Evolutionary conservation across 2,329 filamentous ascomycete species (phyloP).

Genomic region (Penicillium sp.): DNA sequence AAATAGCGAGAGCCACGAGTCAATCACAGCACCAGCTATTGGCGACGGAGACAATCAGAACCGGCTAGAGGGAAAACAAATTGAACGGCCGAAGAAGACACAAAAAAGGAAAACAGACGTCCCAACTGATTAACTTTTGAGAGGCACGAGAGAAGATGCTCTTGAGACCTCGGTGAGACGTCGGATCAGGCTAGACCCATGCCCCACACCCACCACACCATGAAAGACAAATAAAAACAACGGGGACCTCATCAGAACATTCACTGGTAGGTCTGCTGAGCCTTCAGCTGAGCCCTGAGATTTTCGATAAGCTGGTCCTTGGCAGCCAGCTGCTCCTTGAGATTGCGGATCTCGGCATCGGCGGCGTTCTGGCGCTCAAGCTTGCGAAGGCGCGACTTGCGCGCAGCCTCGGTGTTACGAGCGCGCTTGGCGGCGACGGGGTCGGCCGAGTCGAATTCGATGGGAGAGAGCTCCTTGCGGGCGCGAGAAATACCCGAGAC

Average conservation of each 20-base stretch:
- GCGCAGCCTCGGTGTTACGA: slow-evolving; percentile 86
- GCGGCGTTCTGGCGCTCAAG: slow-evolving; percentile 68
- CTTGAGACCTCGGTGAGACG: slow-evolving; percentile 25
- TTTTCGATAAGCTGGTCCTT: slow-evolving; percentile 23
- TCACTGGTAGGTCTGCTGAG: slow-evolving; percentile 19
- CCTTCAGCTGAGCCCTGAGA: slow-evolving; percentile 23
- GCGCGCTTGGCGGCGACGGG: slow-evolving; percentile 84
- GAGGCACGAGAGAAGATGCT: slow-evolving; percentile 19
- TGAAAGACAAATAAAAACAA: slow-evolving; percentile 12
- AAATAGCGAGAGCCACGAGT: slow-evolving; percentile 44
- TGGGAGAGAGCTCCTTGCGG: slow-evolving; percentile 74
- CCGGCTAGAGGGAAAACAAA: slow-evolving; percentile 31
- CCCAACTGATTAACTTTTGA: slow-evolving; percentile 25
- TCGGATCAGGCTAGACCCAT: slow-evolving; percentile 28
- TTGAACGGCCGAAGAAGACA: slow-evolving; percentile 6
- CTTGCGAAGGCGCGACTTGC: slow-evolving; percentile 87
- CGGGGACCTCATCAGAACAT: slow-evolving; percentile 8
- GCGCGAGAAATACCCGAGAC: slow-evolving; percentile 68
- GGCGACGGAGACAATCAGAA: slow-evolving; percentile 49
- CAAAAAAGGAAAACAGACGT: slow-evolving; percentile 12
- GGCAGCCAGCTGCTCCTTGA: slow-evolving; percentile 48
- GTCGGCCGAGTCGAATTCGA: slow-evolving; percentile 69
- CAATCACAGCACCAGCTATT: slow-evolving; percentile 33
- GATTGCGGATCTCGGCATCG: slow-evolving; percentile 65
- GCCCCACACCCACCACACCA: slow-evolving; percentile 35